Conservation (phyloP, 805 yeast species). For the Cyberlindnera galapagoensis region DNA sequence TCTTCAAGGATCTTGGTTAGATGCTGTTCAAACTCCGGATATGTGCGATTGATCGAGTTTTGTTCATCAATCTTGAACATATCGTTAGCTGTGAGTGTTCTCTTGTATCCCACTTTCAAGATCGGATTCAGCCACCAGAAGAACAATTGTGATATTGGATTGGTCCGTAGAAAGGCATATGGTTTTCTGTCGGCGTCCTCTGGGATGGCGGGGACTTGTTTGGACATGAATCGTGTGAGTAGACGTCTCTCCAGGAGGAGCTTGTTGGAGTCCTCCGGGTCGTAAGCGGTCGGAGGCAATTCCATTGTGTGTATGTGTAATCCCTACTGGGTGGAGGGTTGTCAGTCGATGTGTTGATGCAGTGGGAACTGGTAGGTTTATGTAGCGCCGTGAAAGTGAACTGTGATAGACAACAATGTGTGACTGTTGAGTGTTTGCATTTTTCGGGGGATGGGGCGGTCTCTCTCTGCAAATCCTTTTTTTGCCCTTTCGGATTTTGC, state of each 20-base stretch:
- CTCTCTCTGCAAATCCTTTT: too few species aligned
- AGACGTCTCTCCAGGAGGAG: constrained; percentile 27
- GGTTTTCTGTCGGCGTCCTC: constrained; percentile 39
- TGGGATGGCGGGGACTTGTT: constrained; percentile 47
- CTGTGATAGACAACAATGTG: too few species aligned
- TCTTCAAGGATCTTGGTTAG: constrained; percentile 28
- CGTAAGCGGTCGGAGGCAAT: too few species aligned
- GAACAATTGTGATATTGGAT: constrained; percentile 36
- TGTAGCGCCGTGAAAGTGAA: too few species aligned
- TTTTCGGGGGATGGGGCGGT: too few species aligned
- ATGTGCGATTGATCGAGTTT: constrained; percentile 33
- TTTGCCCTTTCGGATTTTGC: too few species aligned
- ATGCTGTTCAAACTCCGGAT: constrained; percentile 29
- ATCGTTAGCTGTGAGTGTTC: constrained; percentile 64
- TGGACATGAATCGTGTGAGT: constrained; percentile 29
- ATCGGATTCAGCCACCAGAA: constrained; percentile 69
- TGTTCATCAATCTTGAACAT: constrained; percentile 36
- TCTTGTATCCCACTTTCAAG: constrained; percentile 59
- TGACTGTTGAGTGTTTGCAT: too few species aligned
- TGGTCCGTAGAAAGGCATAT: constrained; percentile 38
- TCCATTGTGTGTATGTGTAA: too few species aligned
- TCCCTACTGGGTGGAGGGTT: too few species aligned
- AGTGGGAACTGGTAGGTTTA: too few species aligned
- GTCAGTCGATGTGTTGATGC: too few species aligned
- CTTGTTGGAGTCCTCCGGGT: too few species aligned